Conservation (phyloP, 768 basidiomycete genomes). For the Mycena polygramma region DNA sequence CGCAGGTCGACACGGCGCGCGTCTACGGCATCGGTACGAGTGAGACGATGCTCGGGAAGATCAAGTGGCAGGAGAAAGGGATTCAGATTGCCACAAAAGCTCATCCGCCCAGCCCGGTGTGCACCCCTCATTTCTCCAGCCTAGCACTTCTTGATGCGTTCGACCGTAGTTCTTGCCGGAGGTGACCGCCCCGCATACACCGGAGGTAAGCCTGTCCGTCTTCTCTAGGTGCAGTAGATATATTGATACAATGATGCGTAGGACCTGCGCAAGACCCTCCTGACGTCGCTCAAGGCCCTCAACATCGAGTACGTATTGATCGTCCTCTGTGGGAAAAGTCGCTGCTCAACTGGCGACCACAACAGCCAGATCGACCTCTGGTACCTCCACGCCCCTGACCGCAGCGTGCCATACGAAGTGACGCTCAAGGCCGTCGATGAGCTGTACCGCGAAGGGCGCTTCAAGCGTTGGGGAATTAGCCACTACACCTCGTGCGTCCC, state of each 20-base stretch:
- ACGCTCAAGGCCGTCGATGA: slow-evolving; percentile 68
- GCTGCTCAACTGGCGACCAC: background rate
- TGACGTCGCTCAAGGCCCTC: slow-evolving; percentile 59
- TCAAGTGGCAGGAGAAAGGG: slow-evolving; percentile 62
- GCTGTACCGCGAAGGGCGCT: slow-evolving; percentile 68
- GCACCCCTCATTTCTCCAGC: background rate
- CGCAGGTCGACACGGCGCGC: slow-evolving; percentile 63
- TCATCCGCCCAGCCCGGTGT: slow-evolving; percentile 52
- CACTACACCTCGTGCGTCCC: slow-evolving; percentile 64
- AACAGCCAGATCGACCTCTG: slow-evolving; percentile 55
- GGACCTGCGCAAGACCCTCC: slow-evolving; percentile 61
- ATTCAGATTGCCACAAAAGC: slow-evolving; percentile 72
- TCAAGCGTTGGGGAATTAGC: slow-evolving; percentile 72
- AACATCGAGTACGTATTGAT: slow-evolving; percentile 54
- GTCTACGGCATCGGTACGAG: slow-evolving; percentile 67
- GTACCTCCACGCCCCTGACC: slow-evolving; percentile 74
- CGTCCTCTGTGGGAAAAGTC: too few species aligned
- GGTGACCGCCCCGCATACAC: slow-evolving; percentile 6
- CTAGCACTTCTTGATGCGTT: background rate
- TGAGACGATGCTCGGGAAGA: slow-evolving; percentile 65
- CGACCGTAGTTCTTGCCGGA: background rate
- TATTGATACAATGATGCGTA: too few species aligned
- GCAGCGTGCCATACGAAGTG: slow-evolving; percentile 66
- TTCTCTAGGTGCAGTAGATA: too few species aligned
- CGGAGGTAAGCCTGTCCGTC: background rate